Base-by-base conservation (phyloP, 306 rosid genomes). In the Cajanus cajan region DNA sequence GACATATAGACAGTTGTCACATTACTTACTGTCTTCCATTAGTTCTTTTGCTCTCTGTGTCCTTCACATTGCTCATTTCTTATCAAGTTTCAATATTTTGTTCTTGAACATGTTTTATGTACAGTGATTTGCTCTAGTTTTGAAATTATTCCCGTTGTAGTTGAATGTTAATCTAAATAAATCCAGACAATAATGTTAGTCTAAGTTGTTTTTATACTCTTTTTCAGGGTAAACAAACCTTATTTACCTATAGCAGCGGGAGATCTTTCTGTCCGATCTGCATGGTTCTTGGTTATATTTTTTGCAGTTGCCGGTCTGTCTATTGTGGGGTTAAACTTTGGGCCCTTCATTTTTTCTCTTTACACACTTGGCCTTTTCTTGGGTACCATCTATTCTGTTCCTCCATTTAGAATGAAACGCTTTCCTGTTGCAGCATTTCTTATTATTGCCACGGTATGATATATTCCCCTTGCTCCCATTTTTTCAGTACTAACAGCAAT, bases 191-290 rank as follows among this genome's bases (percentile, higher is more conserved):
- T 21, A 21, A 33, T 76, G 50, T 40, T 75, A 54, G 61, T 67
- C 80, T 81, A 22, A 74, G 71, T 43, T 39, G 70, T 31, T 78
- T 64, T 83, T 34, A 55, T 50, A 47, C 82, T 80, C 58, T 18
- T 83, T 83, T 89, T 82, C 97, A 94, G 98, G 90, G 97, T 94
- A 73, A 94, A 94, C 95, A 94, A 94, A 74, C 97, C 97, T 15
- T 94, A 94, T 85, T 86, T 94, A 81, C 98, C 98, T 33, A 92
- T 94, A 67, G 98, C 98, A 4, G 98, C 98, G 1, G 98, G 98
- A 79, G 97, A 94, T 85, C 97, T 94, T 84, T 92, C 98, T 16
- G 97, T 94, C 78, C 88, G 90, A 85, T 89, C 97, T 74, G 98
- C 98, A 28, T 92, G 98, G 98, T 37, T 89, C 51, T 85, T 94